Evolutionary conservation across 2,329 filamentous ascomycete genomes (phyloP).

Genomic region (Exserohilum rostratum): DNA sequence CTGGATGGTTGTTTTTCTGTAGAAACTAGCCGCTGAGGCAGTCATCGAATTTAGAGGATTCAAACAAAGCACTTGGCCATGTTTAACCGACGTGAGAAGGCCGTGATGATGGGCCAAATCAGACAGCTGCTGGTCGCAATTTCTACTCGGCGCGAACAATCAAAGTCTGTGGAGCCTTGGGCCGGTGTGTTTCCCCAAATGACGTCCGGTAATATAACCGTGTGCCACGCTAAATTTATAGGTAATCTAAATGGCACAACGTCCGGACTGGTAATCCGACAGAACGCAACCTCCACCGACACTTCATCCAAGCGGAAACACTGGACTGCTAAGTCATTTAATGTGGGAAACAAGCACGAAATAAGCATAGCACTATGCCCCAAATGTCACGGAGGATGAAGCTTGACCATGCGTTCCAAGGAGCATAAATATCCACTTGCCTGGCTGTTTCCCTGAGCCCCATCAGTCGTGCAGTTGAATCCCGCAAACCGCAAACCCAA

Average conservation of each 20-base stretch:
- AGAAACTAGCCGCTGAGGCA: slow-evolving; percentile 4
- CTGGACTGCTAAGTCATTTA: slow-evolving; percentile 11
- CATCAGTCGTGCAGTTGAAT: neutral
- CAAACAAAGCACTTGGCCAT: neutral
- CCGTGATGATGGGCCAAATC: neutral
- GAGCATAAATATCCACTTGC: slow-evolving; percentile 12
- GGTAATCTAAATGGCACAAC: slow-evolving; percentile 14
- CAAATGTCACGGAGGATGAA: slow-evolving; percentile 10
- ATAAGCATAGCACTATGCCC: slow-evolving; percentile 6
- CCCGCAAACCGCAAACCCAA: neutral
- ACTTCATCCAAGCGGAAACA: slow-evolving; percentile 15
- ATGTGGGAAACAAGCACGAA: slow-evolving; percentile 10
- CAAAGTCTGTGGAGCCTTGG: neutral
- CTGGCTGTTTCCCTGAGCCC: neutral
- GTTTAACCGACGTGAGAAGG: neutral
- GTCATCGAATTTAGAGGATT: slow-evolving; percentile 4
- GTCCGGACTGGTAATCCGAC: neutral
- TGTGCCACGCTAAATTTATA: slow-evolving; percentile 13
- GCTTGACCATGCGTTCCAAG: slow-evolving; percentile 1
- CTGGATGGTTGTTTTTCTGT: slow-evolving; percentile 3
- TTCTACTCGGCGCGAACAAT: neutral
- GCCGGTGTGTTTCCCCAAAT: neutral
- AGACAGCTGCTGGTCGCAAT: slow-evolving; percentile 2
- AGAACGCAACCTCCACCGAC: neutral
- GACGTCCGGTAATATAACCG: slow-evolving; percentile 11